Percentiles rank a stretch among this genome's conserved stretches.
These are phyloP conservation scores for Calonectria pseudoturangicola DNA, from an alignment of 2,329 filamentous ascomycete genomes.

Conservation along the genomic window DNA sequence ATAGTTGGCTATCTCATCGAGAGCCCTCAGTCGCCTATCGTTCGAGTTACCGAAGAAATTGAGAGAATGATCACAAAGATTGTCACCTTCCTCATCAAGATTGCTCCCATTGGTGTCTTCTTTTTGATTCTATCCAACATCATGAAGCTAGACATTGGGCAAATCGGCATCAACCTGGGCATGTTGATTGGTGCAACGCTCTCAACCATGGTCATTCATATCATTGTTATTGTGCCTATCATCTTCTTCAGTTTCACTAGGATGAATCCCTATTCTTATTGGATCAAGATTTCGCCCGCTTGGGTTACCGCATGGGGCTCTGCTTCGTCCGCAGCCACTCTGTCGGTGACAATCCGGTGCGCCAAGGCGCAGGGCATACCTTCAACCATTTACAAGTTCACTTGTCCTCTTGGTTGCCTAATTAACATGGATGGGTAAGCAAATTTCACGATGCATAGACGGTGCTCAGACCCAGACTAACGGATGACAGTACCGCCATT, in stretches of 20 bases:
- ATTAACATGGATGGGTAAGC: conserved; percentile 70
- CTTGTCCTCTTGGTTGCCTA: conserved; percentile 67
- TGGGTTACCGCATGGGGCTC: conserved; percentile 74
- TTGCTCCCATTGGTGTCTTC: conserved; percentile 72
- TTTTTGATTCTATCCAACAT: conserved; percentile 72
- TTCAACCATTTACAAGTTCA: conserved; percentile 66
- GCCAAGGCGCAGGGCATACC: conserved; percentile 64
- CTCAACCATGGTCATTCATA: conserved; percentile 67
- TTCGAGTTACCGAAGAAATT: conserved; percentile 67
- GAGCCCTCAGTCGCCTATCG: conserved; percentile 58
- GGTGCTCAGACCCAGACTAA: conserved; percentile 21
- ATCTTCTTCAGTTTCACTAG: conserved; percentile 64
- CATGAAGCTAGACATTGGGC: conserved; percentile 67
- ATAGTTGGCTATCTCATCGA: conserved; percentile 69
- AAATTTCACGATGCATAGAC: background rate
- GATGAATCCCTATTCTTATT: conserved; percentile 68
- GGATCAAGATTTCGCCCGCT: conserved; percentile 68
- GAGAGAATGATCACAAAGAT: conserved; percentile 67
- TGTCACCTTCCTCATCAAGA: conserved; percentile 68
- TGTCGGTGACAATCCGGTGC: conserved; percentile 68
- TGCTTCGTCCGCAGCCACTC: conserved; percentile 71
- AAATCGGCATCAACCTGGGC: conserved; percentile 70
- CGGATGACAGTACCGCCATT: conserved; percentile 66
- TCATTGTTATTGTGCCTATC: conserved; percentile 67
- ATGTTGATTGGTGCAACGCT: conserved; percentile 69